Base-by-base conservation (phyloP, 1,139 yeast species). In the Yamadazyma sp. region DNA sequence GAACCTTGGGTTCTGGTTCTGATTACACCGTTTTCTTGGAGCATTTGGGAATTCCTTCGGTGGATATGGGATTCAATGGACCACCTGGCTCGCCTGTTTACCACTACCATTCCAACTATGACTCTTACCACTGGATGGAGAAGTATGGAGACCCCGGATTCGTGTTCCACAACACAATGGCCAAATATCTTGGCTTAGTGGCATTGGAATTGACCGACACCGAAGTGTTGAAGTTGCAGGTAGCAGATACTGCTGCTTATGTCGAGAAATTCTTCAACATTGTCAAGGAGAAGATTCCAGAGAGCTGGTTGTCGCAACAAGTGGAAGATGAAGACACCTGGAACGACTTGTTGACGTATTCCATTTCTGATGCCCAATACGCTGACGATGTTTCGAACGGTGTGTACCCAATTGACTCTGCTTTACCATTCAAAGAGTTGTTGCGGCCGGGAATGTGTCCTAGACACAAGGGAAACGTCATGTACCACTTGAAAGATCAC, bases 21-120 rank as follows among this genome's bases (percentile, higher is more conserved):
- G 76, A 70, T 49, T 70, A 64, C 48, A 71, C 76, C 9, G 76
- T 70, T 5, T 70, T 64, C 47, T 63, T 69, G 50, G 76, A 70
- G 45, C 76, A 70, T 46, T 65, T 70, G 51, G 76, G 76, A 25
- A 65, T 70, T 39, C 70, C 76, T 9, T 61, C 73, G 0, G 64
- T 61, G 20, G 76, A 70, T 43, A 37, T 66, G 15, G 69, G 70
- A 2, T 70, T 70, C 41, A 44, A 44, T 15, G 54, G 50, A 30
- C 56, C 58, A 8, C 53, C 56, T 38, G 48, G 43, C 10, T 25
- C 37, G 10, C 71, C 78, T 7, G 62, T 79, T 9, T 71, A 73
- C 45, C 85, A 79, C 45, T 62, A 66, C 40, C 82, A 82, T 54
- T 81, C 89, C 7, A 71, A 69, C 38, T 80, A 69, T 51, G 88